These are phyloP conservation scores for Ustilago trichophora DNA, from an alignment of 1,284 basidiomycete genomes.

Conservation along the genomic window DNA sequence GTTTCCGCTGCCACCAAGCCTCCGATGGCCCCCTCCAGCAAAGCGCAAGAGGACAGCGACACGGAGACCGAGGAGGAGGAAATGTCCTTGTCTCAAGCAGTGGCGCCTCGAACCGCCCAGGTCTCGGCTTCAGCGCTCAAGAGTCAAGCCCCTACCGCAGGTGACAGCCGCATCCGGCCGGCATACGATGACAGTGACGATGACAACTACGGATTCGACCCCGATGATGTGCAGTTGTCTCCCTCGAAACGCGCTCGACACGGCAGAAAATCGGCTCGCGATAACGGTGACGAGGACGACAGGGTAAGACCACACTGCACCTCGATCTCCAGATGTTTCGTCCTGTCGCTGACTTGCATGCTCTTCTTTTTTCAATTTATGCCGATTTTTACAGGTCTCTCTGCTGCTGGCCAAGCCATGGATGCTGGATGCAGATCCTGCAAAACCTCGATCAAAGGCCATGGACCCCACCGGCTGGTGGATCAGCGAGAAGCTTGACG, in stretches of 20 bases:
- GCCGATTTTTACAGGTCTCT: constrained; percentile 12
- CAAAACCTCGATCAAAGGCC: constrained; percentile 16
- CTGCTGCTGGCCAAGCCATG: constrained; percentile 74
- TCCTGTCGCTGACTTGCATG: background rate
- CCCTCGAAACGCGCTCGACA: constrained; percentile 24
- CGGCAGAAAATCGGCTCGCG: constrained; percentile 1
- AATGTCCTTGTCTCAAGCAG: background rate
- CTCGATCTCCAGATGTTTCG: background rate
- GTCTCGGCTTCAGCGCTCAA: background rate
- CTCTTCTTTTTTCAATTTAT: background rate
- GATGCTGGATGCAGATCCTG: constrained; percentile 70
- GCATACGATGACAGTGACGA: constrained; percentile 11
- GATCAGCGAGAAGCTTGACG: constrained; percentile 73
- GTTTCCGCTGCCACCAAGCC: background rate
- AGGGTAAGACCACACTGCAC: constrained; percentile 12
- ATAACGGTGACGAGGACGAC: constrained; percentile 22
- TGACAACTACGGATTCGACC: constrained; percentile 6
- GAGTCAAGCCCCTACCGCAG: background rate
- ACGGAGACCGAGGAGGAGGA: constrained; percentile 41
- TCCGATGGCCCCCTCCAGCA: background rate
- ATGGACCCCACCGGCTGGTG: constrained; percentile 75
- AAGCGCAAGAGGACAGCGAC: constrained; percentile 12
- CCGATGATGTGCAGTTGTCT: constrained; percentile 19
- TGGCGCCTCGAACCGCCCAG: background rate
- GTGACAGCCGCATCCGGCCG: background rate